Base-by-base conservation (phyloP, 2,329 filamentous ascomycete species). In the Verticillium dahliae region DNA sequence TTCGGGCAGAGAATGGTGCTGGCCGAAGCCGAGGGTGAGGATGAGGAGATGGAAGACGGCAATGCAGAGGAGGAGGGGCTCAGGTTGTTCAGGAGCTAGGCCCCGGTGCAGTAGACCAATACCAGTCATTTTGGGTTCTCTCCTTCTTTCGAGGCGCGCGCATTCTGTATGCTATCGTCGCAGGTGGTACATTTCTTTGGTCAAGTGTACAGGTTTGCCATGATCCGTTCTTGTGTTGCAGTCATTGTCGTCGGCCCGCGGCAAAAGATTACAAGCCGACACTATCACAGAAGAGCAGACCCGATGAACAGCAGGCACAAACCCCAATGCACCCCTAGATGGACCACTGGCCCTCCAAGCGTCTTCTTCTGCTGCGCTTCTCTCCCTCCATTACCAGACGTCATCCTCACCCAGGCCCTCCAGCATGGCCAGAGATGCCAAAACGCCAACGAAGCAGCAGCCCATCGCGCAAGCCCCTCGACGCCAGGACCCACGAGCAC, bases 1-100 rank as follows among this genome's bases (percentile, higher is more conserved):
- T 85, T 94, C 65, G 90, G 90, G 0, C 87, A 89, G 69, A 88
- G 86, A 72, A 81, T 89, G 71, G 78, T 82, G 67, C 75, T 92
- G 61, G 80, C 84, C 56, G 89, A 91, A 69, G 45, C 82, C 1
- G 79, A 80, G 60, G 78, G 72, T 4, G 78, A 77, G 15, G 81
- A 81, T 34, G 78, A 79, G 56, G 81, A 81, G 63, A 79, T 80
- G 69, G 80, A 77, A n/a, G 76, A 72, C 14, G 77, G 74, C 6
- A 79, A 80, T 62, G 77, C 80, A 15, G 84, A 85, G 64, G 83
- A 82, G 65, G 78, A 79, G 35, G 81, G 80, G 1, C 70, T 87
- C 55, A 77, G 78, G 66, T 69, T 87, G 62, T 87, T 87, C 69
- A 77, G 77, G 60, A 79, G 70, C 66, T 77, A 70, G 50, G 59